phyloP scores from a whole-genome alignment of 1,139 yeast genomes.

The Yamadazyma oceani region DNA sequence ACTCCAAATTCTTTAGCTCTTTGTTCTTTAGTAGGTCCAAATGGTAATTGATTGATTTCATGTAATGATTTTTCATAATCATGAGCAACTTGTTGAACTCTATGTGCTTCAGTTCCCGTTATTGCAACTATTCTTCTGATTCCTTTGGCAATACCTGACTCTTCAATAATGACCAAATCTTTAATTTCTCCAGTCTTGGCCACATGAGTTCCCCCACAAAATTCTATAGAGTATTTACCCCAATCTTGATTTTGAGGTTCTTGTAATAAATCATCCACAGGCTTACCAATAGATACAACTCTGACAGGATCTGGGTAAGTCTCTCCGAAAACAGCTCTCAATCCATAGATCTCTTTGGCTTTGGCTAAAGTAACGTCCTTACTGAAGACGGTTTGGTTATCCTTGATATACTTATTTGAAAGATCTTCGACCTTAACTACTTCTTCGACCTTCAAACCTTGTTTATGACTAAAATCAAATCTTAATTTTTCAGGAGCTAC shows the following conservation, averaged over 20 bases:
- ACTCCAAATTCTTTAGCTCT: slow-evolving; percentile 82
- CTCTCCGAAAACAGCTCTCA: slow-evolving; percentile 98
- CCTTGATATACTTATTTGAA: slow-evolving; percentile 68
- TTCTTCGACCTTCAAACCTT: slow-evolving; percentile 70
- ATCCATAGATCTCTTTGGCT: slow-evolving; percentile 77
- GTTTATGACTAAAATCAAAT: slow-evolving; percentile 93
- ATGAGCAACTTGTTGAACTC: slow-evolving; percentile 78
- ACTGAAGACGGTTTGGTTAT: slow-evolving; percentile 71
- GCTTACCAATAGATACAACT: slow-evolving; percentile 92
- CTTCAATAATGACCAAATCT: slow-evolving; percentile 86
- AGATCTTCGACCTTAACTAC: slow-evolving; percentile 72
- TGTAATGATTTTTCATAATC: slow-evolving; percentile 66
- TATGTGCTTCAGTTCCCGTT: slow-evolving; percentile 87
- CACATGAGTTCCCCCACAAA: slow-evolving; percentile 99
- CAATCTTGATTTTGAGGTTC: slow-evolving; percentile 74
- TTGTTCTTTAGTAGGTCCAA: slow-evolving; percentile 74
- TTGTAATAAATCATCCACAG: slow-evolving; percentile 76
- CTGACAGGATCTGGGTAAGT: slow-evolving; percentile 99
- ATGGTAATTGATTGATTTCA: slow-evolving; percentile 55
- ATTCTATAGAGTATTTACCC: slow-evolving; percentile 80
- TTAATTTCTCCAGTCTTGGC: slow-evolving; percentile 90
- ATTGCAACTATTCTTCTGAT: slow-evolving; percentile 97
- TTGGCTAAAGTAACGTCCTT: slow-evolving; percentile 73
- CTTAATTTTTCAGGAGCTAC: slow-evolving; percentile 95
- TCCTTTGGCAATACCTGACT: slow-evolving; percentile 98